These are phyloP conservation scores for Hippophae tibetana DNA, from an alignment of 306 rosid species.

Conservation along the genomic window DNA sequence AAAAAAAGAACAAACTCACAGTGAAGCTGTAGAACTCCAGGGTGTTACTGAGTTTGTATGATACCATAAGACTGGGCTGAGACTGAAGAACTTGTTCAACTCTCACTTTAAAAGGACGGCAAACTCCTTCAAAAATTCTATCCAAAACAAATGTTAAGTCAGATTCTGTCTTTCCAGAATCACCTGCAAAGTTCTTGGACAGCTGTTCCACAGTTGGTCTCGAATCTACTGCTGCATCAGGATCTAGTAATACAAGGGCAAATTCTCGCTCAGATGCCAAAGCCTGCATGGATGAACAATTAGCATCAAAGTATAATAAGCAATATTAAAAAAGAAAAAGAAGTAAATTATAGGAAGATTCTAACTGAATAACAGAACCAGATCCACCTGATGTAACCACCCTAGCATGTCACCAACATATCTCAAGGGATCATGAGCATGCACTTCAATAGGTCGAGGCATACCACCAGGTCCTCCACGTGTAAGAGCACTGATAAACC, in stretches of 20 bases:
- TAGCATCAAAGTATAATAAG: background rate
- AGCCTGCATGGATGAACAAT: slow-evolving; percentile 42
- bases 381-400: slow-evolving; percentile 85
- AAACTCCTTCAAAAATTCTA: slow-evolving; percentile 97
- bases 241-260: slow-evolving; percentile 64
- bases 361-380: slow-evolving; percentile 16
- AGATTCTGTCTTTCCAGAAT: slow-evolving; percentile 48
- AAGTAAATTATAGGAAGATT: slow-evolving; percentile 5
- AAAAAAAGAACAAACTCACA: slow-evolving; percentile 41
- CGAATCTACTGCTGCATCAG: slow-evolving; percentile 55
- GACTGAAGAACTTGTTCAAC: slow-evolving; percentile 98
- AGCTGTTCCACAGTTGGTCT: slow-evolving; percentile 47
- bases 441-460: slow-evolving; percentile 99
- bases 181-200: slow-evolving; percentile 40
- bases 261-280: slow-evolving; percentile 99
- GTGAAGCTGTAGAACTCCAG: slow-evolving; percentile 92
- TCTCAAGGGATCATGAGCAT: slow-evolving; percentile 94
- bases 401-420: slow-evolving; percentile 96
- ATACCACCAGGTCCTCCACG: slow-evolving; percentile 98
- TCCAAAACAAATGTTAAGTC: slow-evolving; percentile 89
- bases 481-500: slow-evolving; percentile 95
- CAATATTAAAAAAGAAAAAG: slow-evolving; percentile 4
- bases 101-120: slow-evolving; percentile 95
- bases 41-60: slow-evolving; percentile 83
- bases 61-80: slow-evolving; percentile 80